Base-by-base conservation (phyloP, 163 green algal genomes). In the Trebouxia gelatinosa region DNA sequence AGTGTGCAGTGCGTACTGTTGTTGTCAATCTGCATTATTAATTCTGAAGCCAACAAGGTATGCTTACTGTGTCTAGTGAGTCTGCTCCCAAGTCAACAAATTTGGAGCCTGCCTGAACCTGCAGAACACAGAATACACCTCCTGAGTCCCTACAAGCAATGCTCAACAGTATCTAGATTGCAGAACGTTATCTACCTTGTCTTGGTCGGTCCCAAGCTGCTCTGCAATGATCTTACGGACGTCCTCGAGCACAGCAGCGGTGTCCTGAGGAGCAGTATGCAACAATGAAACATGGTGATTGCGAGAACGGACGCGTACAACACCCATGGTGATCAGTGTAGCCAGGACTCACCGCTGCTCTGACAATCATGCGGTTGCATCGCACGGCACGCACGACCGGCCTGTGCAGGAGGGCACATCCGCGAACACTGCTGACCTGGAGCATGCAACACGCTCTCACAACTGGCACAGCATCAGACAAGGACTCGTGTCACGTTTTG, bases 61-160 rank as follows among this genome's bases (percentile, higher is more conserved):
- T 28, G 28, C 75, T 74, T 9, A 98, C 95, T 32, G 95, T 99
- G 92, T 99, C 95, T 31, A 99, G 86, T 17, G 94, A 98, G 87
- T 99, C 95, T 46, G 95, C 95, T 32, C 94, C 94, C 34, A 99
- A 89, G 89, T 85, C 94, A n/a, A 94, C 90, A 86, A 99, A 99
- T 88, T 97, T 98, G 82, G 90, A 80, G 16, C 94, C 91, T 31
- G 93, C 67, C n/a, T 83, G 61, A 31, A 98, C 92, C 92, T 95
- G 86, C 77, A 80, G 29, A 54, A 54, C 13, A 54, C 9, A 13
- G 13, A 9, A 29, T 35, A 32, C 26, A 35, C 5, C 2, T 3
- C 57, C 5, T 66, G 28, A 37, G 19, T 39, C n/a, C n/a, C n/a
- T 66, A 1, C 2, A 71, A 11, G 34, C 6, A 3, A 16, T 19